Evolutionary conservation across 805 yeast genomes (phyloP).

Genomic region (Saccharomyces mikatae): DNA sequence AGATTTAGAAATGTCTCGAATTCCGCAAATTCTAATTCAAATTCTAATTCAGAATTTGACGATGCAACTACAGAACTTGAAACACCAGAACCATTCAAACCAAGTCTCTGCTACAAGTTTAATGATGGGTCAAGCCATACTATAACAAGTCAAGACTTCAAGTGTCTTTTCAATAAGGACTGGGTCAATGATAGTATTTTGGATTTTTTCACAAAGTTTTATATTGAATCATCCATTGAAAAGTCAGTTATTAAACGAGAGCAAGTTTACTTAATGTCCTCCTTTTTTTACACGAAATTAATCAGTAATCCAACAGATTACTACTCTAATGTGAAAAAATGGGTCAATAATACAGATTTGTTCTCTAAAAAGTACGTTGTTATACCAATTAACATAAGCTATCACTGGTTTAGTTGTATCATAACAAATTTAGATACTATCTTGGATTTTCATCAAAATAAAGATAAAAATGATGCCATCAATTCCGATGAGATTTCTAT

Average conservation of each 20-base stretch:
- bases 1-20: conserved; percentile 4
- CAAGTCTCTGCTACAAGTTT: conserved; percentile 44
- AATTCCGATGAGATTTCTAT: conserved; percentile 11
- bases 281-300: conserved; percentile 73
- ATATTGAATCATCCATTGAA: conserved; percentile 34
- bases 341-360: conserved; percentile 68
- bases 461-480: neutral
- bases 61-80: conserved; percentile 13
- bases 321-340: conserved; percentile 60
- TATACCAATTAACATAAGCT: conserved; percentile 71
- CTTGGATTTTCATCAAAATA: conserved; percentile 9
- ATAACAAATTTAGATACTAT: conserved; percentile 44
- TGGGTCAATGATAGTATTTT: conserved; percentile 88
- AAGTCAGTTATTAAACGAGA: conserved; percentile 25
- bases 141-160: conserved; percentile 63
- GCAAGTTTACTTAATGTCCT: conserved; percentile 56
- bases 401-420: conserved; percentile 85
- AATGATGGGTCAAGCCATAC: conserved; percentile 46
- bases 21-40: neutral
- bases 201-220: conserved; percentile 70
- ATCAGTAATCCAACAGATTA: conserved; percentile 35
- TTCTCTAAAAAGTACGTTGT: conserved; percentile 53
- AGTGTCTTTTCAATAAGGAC: conserved; percentile 67
- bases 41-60: neutral
- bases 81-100: conserved; percentile 29